Conservation (phyloP, 306 rosid genomes). For the Quercus engelmannii region DNA sequence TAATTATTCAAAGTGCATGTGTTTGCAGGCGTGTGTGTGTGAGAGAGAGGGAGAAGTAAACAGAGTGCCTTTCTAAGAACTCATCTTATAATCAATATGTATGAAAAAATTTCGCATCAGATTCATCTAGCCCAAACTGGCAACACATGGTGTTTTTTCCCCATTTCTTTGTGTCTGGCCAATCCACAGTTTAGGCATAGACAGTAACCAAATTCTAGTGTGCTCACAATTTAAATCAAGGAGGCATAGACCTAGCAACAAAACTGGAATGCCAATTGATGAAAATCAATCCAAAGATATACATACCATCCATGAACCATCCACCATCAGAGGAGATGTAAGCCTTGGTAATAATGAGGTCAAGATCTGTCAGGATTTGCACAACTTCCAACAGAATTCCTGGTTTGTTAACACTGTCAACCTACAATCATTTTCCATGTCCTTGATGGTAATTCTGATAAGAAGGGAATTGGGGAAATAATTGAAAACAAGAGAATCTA, state of each 20-base stretch:
- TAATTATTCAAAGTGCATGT: slow-evolving; percentile 1
- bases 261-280: no score
- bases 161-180: no score
- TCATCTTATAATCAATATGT: neutral
- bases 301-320: slow-evolving; percentile 90
- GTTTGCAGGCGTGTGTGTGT: neutral
- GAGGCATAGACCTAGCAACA: neutral
- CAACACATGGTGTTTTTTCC: neutral
- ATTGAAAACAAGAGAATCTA: neutral
- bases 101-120: neutral
- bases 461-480: neutral
- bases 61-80: neutral
- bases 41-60: neutral
- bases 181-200: no score
- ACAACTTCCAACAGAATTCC: slow-evolving; percentile 86
- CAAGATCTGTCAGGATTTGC: slow-evolving; percentile 73
- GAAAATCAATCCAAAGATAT: slow-evolving; percentile 5
- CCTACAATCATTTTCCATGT: slow-evolving; percentile 33
- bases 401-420: slow-evolving; percentile 77
- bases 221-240: neutral
- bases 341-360: slow-evolving; percentile 76
- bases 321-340: slow-evolving; percentile 86
- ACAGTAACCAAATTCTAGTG: no score
- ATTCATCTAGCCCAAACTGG: neutral
- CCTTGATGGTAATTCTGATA: slow-evolving; percentile 7